These are phyloP conservation scores for Starmerella bombicola DNA, from an alignment of 805 yeast species.

Conservation along the genomic window DNA sequence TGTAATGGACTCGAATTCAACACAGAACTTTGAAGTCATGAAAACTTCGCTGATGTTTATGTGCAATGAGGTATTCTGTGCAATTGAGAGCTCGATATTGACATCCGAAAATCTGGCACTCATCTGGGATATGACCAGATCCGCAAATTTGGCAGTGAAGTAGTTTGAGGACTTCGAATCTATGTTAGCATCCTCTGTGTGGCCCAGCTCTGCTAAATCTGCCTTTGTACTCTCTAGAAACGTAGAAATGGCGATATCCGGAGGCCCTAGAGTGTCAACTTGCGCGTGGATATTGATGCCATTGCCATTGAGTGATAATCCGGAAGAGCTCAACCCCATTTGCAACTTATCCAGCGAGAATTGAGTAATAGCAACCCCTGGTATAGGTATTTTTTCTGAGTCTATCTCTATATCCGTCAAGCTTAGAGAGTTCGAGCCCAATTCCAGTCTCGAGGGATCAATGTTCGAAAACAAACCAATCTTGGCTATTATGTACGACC, in stretches of 20 bases:
- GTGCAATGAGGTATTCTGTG: not conserved
- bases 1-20: constrained; percentile 11
- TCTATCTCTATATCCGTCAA: constrained; percentile 55
- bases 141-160: constrained; percentile 28
- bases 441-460: constrained; percentile 70
- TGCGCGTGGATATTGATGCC: constrained; percentile 39
- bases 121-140: constrained; percentile 29
- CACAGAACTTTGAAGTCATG: constrained; percentile 7
- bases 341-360: constrained; percentile 48
- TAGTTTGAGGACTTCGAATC: not conserved
- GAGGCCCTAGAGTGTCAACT: constrained; percentile 9
- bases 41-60: constrained; percentile 6
- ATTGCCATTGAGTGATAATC: constrained; percentile 48
- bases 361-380: constrained; percentile 48
- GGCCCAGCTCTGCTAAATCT: constrained; percentile 11
- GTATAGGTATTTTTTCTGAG: constrained; percentile 50
- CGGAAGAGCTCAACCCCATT: constrained; percentile 51
- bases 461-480: constrained; percentile 69
- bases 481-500: constrained; percentile 69
- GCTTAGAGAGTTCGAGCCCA: constrained; percentile 37
- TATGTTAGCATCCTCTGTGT: not conserved
- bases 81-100: not conserved
- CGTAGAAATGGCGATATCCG: constrained; percentile 22
- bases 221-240: constrained; percentile 17
- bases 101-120: constrained; percentile 17